Conservation (phyloP, 495 filamentous ascomycete species). For the Penicillium diatomitis region DNA sequence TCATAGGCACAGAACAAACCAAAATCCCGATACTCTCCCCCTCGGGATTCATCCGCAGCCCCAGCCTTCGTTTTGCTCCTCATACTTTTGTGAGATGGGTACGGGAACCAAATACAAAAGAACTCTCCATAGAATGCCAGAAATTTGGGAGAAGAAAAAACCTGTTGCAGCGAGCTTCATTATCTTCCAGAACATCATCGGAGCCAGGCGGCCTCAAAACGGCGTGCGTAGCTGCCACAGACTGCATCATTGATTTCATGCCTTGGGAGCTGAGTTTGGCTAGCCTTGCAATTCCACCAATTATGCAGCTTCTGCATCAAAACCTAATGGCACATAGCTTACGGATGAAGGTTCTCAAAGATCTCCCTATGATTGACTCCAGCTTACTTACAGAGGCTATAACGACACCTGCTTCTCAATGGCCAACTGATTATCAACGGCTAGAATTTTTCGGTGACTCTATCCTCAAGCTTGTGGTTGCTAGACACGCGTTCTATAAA, state of each 20-base stretch:
- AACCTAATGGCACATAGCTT: background rate
- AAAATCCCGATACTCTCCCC: background rate
- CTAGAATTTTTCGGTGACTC: constrained; percentile 73
- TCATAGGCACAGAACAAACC: background rate
- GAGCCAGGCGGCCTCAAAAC: background rate
- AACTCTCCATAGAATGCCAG: background rate
- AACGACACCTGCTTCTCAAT: constrained; percentile 1
- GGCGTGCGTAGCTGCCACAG: background rate
- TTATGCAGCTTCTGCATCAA: constrained; percentile 1
- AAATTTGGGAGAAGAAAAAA: constrained; percentile 1
- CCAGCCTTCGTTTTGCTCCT: background rate
- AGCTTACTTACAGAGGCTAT: background rate
- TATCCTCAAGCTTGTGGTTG: constrained; percentile 59
- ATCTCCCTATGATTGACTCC: background rate
- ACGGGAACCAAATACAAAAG: background rate
- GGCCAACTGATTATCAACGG: constrained; percentile 35
- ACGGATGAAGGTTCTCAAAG: background rate
- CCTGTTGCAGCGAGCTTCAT: background rate
- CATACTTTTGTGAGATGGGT: constrained; percentile 1
- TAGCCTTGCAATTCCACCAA: background rate
- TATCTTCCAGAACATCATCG: background rate
- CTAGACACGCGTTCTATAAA: constrained; percentile 48
- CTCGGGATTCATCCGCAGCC: background rate
- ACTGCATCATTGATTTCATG: constrained; percentile 1
- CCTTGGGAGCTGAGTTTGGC: constrained; percentile 1